Evolutionary conservation across 2,329 filamentous ascomycete genomes (phyloP), one percentile per base, ranked within the genome.

Genomic region (Grosmannia clavigera): DNA sequence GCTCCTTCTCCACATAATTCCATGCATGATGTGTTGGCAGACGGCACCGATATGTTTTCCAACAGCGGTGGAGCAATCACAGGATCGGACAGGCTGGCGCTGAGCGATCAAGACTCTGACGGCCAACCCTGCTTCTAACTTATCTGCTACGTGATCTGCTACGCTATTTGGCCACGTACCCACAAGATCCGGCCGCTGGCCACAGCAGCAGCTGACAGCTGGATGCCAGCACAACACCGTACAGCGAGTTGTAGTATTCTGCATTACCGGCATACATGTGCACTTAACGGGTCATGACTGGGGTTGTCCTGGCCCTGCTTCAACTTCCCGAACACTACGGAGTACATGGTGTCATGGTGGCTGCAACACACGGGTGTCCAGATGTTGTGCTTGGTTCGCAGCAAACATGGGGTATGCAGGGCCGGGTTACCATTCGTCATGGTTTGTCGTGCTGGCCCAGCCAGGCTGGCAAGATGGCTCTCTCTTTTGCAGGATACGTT

Each of bases 11-110:
- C 69, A 70, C 70, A 65, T 66, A 61, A 61, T 64, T 63, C 67
- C 60, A 69, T 72, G 70, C 70, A 72, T 64, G 70, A 71, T 72
- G 70, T 67, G 69, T 64, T 72, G 70, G 69, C 70, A 70, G 57
- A 60, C 62, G 62, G 66, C 64, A 66, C 61, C 61, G 60, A 60
- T 43, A 61, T 58, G 63, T 59, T 61, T 62, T 6, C 19, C 31
- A 27, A 58, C 60, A 65, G 64, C 64, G 62, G 65, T 64, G 65
- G 63, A 61, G 59, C 62, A 57, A 63, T 65, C 60, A 61, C 66
- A 65, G 60, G 63, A 59, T 60, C 60, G 57, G 40, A 60, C 61
- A 61, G 60, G 57, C 48, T 60, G 58, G 58, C 33, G 46, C 40
- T 27, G 9, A 55, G 51, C 29, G 51, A 31, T 22, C 52, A 40